These are phyloP conservation scores for Fusarium annulatum DNA, from an alignment of 2,329 filamentous ascomycete genomes.

Conservation along the genomic window DNA sequence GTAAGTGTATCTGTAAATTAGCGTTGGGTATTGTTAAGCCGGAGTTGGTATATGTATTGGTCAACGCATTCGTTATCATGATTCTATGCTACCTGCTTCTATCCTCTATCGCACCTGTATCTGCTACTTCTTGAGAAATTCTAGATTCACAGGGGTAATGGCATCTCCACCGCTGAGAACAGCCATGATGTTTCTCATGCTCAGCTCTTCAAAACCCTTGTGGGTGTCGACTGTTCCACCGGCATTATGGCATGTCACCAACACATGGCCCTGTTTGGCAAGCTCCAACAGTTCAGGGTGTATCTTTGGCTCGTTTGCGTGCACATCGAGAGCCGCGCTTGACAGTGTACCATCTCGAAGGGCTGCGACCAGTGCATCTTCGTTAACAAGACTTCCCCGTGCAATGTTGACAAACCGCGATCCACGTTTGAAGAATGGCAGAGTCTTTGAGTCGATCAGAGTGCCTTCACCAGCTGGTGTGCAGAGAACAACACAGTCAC, in stretches of 20 bases:
- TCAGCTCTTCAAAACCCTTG: constrained; percentile 72
- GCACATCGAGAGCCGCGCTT: constrained; percentile 72
- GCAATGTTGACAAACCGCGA: constrained; percentile 74
- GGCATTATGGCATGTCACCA: constrained; percentile 75
- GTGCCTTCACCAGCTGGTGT: constrained; percentile 61
- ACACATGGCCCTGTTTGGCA: constrained; percentile 57
- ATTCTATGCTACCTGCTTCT: neutral
- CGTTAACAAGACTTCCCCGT: constrained; percentile 72
- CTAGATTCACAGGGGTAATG: constrained; percentile 72
- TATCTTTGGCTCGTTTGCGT: constrained; percentile 68
- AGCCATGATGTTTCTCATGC: constrained; percentile 73
- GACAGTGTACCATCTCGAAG: constrained; percentile 63
- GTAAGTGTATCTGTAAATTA: constrained; percentile 1
- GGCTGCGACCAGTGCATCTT: constrained; percentile 70
- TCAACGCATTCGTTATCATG: neutral
- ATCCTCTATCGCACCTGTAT: neutral
- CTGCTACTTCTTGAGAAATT: constrained; percentile 54
- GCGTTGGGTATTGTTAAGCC: constrained; percentile 23
- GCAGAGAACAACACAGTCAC: constrained; percentile 72
- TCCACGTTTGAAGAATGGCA: constrained; percentile 65
- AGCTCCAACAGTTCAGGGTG: constrained; percentile 58
- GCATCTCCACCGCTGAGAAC: constrained; percentile 63
- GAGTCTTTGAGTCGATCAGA: constrained; percentile 60
- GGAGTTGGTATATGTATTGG: constrained; percentile 35
- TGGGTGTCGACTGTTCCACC: constrained; percentile 75